Evolutionary conservation across 345 rosid genomes (phyloP).

Genomic region (Populus ilicifolia): DNA sequence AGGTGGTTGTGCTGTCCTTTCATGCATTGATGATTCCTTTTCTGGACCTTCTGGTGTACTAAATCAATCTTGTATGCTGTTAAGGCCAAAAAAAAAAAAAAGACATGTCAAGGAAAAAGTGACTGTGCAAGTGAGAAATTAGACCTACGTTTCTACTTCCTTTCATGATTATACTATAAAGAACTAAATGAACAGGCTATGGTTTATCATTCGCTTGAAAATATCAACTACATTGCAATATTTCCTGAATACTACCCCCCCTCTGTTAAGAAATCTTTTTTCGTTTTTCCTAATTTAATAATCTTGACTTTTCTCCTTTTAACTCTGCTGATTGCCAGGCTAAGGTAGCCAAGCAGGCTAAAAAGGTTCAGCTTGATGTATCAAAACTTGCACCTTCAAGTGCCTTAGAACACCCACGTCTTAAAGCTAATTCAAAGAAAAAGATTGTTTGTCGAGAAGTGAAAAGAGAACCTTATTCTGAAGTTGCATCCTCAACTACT

Average conservation of each 20-base stretch:
- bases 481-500: slow-evolving; percentile 4
- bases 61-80: background rate
- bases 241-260: background rate
- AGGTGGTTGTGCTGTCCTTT: slow-evolving; percentile 40
- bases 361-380: slow-evolving; percentile 34
- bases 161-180: background rate
- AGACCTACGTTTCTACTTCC: background rate
- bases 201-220: background rate
- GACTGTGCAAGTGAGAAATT: background rate
- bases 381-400: slow-evolving; percentile 43
- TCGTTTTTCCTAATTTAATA: background rate
- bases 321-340: slow-evolving; percentile 35
- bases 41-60: background rate
- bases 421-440: slow-evolving; percentile 22
- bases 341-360: slow-evolving; percentile 41
- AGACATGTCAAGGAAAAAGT: background rate
- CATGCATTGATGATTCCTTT: background rate
- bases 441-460: slow-evolving; percentile 13
- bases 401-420: slow-evolving; percentile 18
- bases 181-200: background rate
- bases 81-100: background rate
- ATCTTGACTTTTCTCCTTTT: background rate
- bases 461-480: slow-evolving; percentile 13
- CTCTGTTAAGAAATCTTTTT: background rate
- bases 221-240: background rate